Base-by-base conservation (phyloP, 495 filamentous ascomycete genomes). In the Trichodelitschia bisporula region DNA sequence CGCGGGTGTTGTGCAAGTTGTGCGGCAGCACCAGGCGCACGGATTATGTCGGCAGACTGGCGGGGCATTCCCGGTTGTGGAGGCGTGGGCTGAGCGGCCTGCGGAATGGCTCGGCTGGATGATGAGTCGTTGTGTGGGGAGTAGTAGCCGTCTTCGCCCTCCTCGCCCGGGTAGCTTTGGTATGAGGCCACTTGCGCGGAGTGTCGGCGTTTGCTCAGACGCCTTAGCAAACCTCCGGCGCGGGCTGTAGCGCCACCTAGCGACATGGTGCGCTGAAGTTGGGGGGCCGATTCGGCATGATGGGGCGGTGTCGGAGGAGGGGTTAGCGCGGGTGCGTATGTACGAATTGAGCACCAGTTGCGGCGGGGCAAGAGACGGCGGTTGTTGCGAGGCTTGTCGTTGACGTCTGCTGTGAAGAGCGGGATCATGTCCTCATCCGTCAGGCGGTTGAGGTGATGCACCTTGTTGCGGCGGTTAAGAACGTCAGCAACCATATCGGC, bases 341-440 rank as follows among this genome's bases (percentile, higher is more conserved):
- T 57, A 18, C 74, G 62, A 36, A 93, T 82, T 4, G 77, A 74
- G 50, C 79, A 90, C 77, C 79, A 93, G 42, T 93, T 93, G 18
- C 82, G 64, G 23, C 89, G 69, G 17, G 83, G 82, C 9, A 97
- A 60, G n/a, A 97, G 55, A 33, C 68, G 65, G 40, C 79, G 84
- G 50, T 97, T 97, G 44, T 89, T 92, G 36, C 86, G 66, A 8
- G 66, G 56, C 44, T 80, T 83, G 26, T 76, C 77, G 41, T 91
- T 80, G 2, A 91, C 78, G 42, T 90, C 86, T 29, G 75, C 67
- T 0, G 57, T 59, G 49, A 97, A 97, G 31, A 95, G 67, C 1
- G 86, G 79, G 31, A 92, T 79, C 74, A 95, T 84, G 43, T 82
- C 69, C 50, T 97, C 86, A 34, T 95, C 80, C 0, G 86, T 93